Base-by-base conservation (phyloP, 805 yeast species). In the Saturnispora zaruensis region DNA sequence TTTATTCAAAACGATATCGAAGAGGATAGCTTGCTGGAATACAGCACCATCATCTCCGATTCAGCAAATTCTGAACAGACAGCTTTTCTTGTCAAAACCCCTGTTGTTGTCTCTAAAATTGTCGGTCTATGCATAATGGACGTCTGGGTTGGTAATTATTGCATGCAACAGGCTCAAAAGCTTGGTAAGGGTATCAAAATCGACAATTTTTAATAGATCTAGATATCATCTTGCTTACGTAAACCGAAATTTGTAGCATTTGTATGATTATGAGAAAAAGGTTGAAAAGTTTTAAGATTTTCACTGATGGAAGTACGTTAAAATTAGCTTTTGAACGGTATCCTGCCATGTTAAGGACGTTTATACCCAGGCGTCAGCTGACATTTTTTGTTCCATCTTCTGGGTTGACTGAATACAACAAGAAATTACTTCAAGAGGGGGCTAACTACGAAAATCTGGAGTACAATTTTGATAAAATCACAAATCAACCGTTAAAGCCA, bases 101-200 rank as follows among this genome's bases (percentile, higher is more conserved):
- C 68, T 18, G 57, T 79, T 24, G 70, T 75, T 1, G 59, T 81
- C 2, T 72, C 68, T 46, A 82, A 81, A 58, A 62, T 81, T 20
- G 87, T 81, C 6, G 87, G 87, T 0, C 63, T 81, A 37, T 75
- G 83, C 46, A 74, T 80, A 25, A 81, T 82, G 86, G 87, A 82
- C 58, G 67, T 79, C 4, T 64, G 75, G 25, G 72, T 79, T 9
- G 85, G 79, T 1, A 66, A 72, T 26, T 62, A 65, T 23, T 60
- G 79, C 25, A 53, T 75, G 32, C 52, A 62, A 2, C 52, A 51
- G 33, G 70, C 73, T 11, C 54, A 46, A 11, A 26, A 45, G n/a
- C 32, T 42, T 26, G 53, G 56, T 4, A 16, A 66, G n/a, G 76
- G 75, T 8, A 32, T 57, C 3, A 63, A 55, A 1, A 55, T 66